Conservation (phyloP, 163 green algal species). For the Chlorella variabilis region DNA sequence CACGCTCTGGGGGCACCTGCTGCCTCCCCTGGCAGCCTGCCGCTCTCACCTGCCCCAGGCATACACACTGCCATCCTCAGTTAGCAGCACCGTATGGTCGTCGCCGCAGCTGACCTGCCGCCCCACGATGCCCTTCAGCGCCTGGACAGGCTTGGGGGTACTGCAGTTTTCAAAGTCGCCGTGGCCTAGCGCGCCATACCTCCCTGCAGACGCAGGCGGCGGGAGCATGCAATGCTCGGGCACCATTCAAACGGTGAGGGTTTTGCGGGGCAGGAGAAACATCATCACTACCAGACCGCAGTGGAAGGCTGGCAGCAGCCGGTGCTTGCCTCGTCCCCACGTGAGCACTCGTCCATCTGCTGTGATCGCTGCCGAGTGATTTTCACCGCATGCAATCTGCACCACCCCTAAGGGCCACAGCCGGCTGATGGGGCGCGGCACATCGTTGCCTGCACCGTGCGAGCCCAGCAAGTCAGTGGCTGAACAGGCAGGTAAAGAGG, state of each 20-base stretch:
- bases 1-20: too few relatives aligned
- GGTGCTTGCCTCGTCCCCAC: slow-evolving; percentile 52
- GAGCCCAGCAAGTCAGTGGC: background rate
- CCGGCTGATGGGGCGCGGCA: slow-evolving; percentile 26
- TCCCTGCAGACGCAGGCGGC: background rate
- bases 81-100: slow-evolving; percentile 63
- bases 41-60: slow-evolving; percentile 47
- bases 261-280: too few relatives aligned
- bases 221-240: background rate
- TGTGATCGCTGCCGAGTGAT: slow-evolving; percentile 68
- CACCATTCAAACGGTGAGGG: too few relatives aligned
- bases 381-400: slow-evolving; percentile 72
- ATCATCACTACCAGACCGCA: too few relatives aligned
- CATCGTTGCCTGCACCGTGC: background rate
- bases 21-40: too few relatives aligned
- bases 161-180: slow-evolving; percentile 37
- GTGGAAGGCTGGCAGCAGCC: slow-evolving; percentile 44
- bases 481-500: background rate
- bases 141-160: slow-evolving; percentile 24
- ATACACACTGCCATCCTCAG: slow-evolving; percentile 46
- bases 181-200: slow-evolving; percentile 19
- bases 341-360: slow-evolving; percentile 54
- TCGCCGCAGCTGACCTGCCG: slow-evolving; percentile 21
- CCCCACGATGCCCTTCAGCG: slow-evolving; percentile 28
- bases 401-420: slow-evolving; percentile 59